Percentiles rank a stretch among this genome's conserved stretches.
These are phyloP conservation scores for Debaryomyces udenii DNA, from an alignment of 1,139 yeast species.

Conservation along the genomic window DNA sequence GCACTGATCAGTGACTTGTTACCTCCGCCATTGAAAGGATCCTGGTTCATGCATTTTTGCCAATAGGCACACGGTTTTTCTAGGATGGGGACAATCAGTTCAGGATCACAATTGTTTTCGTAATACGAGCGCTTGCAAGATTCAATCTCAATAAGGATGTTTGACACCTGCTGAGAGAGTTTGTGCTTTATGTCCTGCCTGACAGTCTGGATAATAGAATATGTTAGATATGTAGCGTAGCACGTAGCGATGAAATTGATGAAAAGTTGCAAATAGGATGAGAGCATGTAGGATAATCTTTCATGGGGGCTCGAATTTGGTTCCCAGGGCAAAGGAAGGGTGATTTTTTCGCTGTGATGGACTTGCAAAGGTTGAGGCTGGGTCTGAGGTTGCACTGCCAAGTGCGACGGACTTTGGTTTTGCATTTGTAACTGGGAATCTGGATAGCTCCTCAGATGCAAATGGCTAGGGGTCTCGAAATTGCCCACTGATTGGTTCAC, in stretches of 20 bases:
- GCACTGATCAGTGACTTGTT: conserved; percentile 59
- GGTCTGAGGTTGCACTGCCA: neutral
- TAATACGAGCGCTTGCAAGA: conserved; percentile 54
- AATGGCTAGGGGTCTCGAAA: neutral
- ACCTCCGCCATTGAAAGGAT: conserved; percentile 44
- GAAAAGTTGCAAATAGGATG: conserved; percentile 60
- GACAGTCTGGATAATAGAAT: conserved; percentile 48
- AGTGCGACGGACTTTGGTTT: neutral
- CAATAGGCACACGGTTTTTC: conserved; percentile 59
- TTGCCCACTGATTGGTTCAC: conserved; percentile 5
- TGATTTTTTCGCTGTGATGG: conserved; percentile 7
- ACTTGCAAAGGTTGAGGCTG: neutral
- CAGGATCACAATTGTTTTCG: conserved; percentile 61
- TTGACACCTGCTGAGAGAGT: conserved; percentile 43
- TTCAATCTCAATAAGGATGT: conserved; percentile 43
- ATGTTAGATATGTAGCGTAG: conserved; percentile 45
- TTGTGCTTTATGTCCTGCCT: conserved; percentile 55
- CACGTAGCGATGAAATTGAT: conserved; percentile 50
- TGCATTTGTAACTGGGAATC: neutral
- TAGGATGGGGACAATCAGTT: conserved; percentile 59
- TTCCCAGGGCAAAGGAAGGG: conserved; percentile 57
- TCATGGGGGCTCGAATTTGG: conserved; percentile 39
- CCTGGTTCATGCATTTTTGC: conserved; percentile 64
- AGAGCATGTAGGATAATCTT: conserved; percentile 51
- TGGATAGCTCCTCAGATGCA: neutral